phyloP scores from a whole-genome alignment of 2,329 filamentous ascomycete genomes.

The Phialophora macrospora region DNA sequence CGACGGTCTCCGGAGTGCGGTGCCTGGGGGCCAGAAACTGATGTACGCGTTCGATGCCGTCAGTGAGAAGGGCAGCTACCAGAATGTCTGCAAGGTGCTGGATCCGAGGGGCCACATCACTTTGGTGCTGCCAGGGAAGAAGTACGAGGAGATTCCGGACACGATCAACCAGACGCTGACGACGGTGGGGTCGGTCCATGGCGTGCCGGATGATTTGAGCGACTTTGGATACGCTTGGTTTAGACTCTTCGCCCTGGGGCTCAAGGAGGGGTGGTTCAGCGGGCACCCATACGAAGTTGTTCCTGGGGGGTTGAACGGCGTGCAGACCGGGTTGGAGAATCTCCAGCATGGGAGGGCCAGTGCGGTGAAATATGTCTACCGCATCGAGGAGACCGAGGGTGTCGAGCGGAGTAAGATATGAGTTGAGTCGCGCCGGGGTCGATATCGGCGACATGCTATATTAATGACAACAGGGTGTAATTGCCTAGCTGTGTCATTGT shows the following conservation, averaged over 20 bases:
- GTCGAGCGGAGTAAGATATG: constrained; percentile 27
- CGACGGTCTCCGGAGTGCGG: constrained; percentile 51
- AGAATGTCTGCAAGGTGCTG: constrained; percentile 54
- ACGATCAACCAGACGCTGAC: constrained; percentile 31
- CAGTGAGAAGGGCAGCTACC: constrained; percentile 57
- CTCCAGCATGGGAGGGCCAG: constrained; percentile 66
- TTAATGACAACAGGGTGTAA: background rate
- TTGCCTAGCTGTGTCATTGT: background rate
- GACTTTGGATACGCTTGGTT: constrained; percentile 56
- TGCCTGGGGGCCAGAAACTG: constrained; percentile 49
- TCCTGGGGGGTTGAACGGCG: constrained; percentile 59
- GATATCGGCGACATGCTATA: background rate
- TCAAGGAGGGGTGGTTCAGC: constrained; percentile 57
- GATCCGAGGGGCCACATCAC: constrained; percentile 40
- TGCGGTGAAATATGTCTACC: constrained; percentile 68
- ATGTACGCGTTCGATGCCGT: constrained; percentile 64
- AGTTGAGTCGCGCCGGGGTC: background rate
- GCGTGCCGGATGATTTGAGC: constrained; percentile 28
- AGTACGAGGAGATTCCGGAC: constrained; percentile 33
- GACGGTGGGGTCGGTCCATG: constrained; percentile 35
- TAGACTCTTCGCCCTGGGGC: constrained; percentile 51
- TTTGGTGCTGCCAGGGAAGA: constrained; percentile 31
- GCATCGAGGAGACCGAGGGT: constrained; percentile 55
- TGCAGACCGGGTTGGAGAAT: constrained; percentile 59
- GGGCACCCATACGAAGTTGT: constrained; percentile 59